Conservation (phyloP, 306 rosid species). For the Dalbergia cultrata region DNA sequence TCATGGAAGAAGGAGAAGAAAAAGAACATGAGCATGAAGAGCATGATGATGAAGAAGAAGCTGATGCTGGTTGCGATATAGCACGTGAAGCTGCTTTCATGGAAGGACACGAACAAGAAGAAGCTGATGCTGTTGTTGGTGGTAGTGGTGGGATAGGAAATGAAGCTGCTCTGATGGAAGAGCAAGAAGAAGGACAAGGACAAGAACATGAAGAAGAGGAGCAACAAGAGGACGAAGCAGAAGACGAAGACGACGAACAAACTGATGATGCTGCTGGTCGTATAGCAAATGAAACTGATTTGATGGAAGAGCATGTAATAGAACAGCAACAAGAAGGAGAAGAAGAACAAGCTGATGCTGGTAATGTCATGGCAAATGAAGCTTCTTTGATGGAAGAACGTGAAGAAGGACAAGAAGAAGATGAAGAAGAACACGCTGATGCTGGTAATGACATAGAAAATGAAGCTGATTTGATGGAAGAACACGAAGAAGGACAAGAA, state of each 20-base stretch:
- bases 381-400: constrained; percentile 32
- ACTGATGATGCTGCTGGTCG: not conserved
- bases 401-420: constrained; percentile 25
- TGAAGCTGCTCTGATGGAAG: constrained; percentile 39
- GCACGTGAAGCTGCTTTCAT: not conserved
- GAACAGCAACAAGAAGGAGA: constrained; percentile 8
- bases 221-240: not conserved
- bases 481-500: constrained; percentile 22
- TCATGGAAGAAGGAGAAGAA: not conserved
- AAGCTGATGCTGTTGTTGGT: no score
- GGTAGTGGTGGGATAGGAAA: not conserved
- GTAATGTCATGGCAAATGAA: constrained; percentile 2
- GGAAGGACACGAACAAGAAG: not conserved
- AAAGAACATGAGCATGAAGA: no score
- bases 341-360: constrained; percentile 16
- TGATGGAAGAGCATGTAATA: not conserved
- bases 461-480: constrained; percentile 39
- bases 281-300: constrained; percentile 46
- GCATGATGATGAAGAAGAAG: not conserved
- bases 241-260: constrained; percentile 28
- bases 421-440: constrained; percentile 2
- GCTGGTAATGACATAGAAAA: not conserved
- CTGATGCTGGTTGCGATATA: not conserved
- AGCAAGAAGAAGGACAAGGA: not conserved
- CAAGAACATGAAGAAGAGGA: not conserved